Evolutionary conservation across 2,329 filamentous ascomycete species (phyloP).

Genomic region (Epichloe festucae): DNA sequence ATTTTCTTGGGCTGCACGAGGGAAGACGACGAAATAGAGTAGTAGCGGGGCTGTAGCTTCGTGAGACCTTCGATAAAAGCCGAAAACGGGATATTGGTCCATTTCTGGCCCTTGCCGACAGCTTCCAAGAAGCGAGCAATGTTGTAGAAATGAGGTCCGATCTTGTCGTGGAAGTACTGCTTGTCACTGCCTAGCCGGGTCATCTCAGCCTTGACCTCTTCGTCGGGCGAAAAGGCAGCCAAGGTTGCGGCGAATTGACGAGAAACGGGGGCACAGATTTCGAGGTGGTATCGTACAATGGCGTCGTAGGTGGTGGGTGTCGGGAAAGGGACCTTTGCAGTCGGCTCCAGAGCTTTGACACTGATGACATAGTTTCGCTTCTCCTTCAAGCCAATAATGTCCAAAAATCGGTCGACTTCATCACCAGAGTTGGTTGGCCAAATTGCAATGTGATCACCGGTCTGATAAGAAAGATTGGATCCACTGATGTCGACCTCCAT

Average conservation of each 20-base stretch:
- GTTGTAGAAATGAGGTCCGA: slow-evolving; percentile 72
- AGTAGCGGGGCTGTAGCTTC: slow-evolving; percentile 96
- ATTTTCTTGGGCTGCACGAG: slow-evolving; percentile 89
- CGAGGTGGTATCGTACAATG: slow-evolving; percentile 87
- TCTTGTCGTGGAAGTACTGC: slow-evolving; percentile 85
- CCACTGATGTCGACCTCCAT: slow-evolving; percentile 86
- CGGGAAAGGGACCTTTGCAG: slow-evolving; percentile 94
- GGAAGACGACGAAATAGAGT: slow-evolving; percentile 97
- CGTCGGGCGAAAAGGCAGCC: slow-evolving; percentile 78
- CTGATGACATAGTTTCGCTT: slow-evolving; percentile 75
- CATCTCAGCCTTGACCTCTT: slow-evolving; percentile 77
- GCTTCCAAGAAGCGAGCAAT: slow-evolving; percentile 72
- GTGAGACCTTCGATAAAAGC: slow-evolving; percentile 84
- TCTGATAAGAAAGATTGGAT: slow-evolving; percentile 86
- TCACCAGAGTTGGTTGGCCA: slow-evolving; percentile 94
- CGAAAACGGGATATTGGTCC: slow-evolving; percentile 82
- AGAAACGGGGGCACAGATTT: slow-evolving; percentile 88
- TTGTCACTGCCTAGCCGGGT: slow-evolving; percentile 81
- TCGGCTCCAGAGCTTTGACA: slow-evolving; percentile 85
- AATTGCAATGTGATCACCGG: slow-evolving; percentile 90
- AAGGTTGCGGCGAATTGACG: slow-evolving; percentile 86
- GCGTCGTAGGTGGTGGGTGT: slow-evolving; percentile 94
- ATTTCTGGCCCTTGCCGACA: slow-evolving; percentile 60
- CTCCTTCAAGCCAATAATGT: slow-evolving; percentile 58
- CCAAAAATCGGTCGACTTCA: slow-evolving; percentile 83